Base-by-base conservation (phyloP, 2,329 filamentous ascomycete genomes). In the Venturia pyrina region DNA sequence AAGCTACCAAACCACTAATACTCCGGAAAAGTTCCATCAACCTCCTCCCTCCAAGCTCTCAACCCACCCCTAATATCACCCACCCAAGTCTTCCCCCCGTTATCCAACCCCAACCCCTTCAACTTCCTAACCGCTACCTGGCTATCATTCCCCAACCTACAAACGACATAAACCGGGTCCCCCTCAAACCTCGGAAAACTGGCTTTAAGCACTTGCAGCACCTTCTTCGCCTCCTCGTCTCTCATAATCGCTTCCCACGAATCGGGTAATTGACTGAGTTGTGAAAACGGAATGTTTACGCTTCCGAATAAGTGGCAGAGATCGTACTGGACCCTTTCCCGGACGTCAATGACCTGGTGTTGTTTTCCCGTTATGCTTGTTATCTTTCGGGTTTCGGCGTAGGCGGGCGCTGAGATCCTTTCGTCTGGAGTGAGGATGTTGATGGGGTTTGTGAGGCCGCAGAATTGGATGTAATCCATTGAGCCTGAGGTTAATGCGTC, bases 401-500 rank as follows among this genome's bases (percentile, higher is more conserved):
- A 93, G 5, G 88, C 82, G 0, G 76, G 71, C 0, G 87, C 86
- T 0, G 86, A 84, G 43, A 96, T 82, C 10, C 92, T 84, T 70
- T 95, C 89, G 0, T 86, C 81, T 0, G 85, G 77, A 6, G 71
- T 73, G 0, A 96, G 80, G 3, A 89, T 68, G 11, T 79, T 77
- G 21, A 88, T 78, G 0, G 86, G 82, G 62, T 73, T 73, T 1
- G 78, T 75, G 0, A 85, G 81, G 5, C 93, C 92, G 73, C 93
- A 98, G 73, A 98, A 97, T 64, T 88, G 86, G 0, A 89, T 83
- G 73, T 98, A 98, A 73, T 97, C 91, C 60, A 93, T 79, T 5
- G 85, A 87, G 0, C 89, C 88, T 0, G 81, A 82, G 24, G 75
- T 78, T 63, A 96, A 77, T 8, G 82, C 83, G 13, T 87, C 80